Evolutionary conservation across 495 filamentous ascomycete genomes (phyloP).

Genomic region (Platismatia glauca): DNA sequence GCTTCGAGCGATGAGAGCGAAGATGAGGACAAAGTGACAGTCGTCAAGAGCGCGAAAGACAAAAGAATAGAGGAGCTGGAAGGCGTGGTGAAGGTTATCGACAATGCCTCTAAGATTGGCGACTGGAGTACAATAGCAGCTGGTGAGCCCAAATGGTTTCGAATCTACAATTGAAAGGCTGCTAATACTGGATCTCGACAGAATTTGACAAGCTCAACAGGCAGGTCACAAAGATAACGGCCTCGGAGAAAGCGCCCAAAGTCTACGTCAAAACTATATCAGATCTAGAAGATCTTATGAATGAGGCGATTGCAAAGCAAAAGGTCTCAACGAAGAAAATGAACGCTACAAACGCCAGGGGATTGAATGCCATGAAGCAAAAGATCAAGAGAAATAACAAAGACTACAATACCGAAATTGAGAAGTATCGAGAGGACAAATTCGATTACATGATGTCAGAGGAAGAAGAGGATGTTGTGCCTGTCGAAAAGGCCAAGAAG

Average conservation of each 20-base stretch:
- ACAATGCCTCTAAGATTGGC: constrained; percentile 93
- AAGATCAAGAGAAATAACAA: constrained; percentile 97
- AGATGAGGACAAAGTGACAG: constrained; percentile 69
- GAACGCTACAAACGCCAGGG: constrained; percentile 90
- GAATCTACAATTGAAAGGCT: background rate
- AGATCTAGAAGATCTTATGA: constrained; percentile 92
- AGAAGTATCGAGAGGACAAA: constrained; percentile 75
- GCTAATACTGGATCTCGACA: constrained; percentile 27
- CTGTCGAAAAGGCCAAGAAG: constrained; percentile 40
- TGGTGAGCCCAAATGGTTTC: constrained; percentile 45
- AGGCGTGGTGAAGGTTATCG: constrained; percentile 75
- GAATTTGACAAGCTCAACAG: constrained; percentile 98
- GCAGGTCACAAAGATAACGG: constrained; percentile 68
- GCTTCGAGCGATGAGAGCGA: constrained; percentile 70
- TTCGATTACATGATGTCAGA: constrained; percentile 82
- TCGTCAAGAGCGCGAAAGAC: constrained; percentile 95
- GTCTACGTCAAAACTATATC: constrained; percentile 86
- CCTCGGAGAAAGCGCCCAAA: constrained; percentile 72
- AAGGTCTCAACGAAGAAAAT: constrained; percentile 97
- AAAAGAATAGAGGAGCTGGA: constrained; percentile 93
- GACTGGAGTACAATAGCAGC: constrained; percentile 91
- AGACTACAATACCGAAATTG: constrained; percentile 78
- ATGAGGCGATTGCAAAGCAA: constrained; percentile 86
- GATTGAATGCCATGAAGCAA: constrained; percentile 93
- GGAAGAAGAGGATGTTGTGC: constrained; percentile 55